Evolutionary conservation across 257 asterid genomes (phyloP), one percentile per base, ranked within the genome.

Genomic region (Nicotiana otophora): DNA sequence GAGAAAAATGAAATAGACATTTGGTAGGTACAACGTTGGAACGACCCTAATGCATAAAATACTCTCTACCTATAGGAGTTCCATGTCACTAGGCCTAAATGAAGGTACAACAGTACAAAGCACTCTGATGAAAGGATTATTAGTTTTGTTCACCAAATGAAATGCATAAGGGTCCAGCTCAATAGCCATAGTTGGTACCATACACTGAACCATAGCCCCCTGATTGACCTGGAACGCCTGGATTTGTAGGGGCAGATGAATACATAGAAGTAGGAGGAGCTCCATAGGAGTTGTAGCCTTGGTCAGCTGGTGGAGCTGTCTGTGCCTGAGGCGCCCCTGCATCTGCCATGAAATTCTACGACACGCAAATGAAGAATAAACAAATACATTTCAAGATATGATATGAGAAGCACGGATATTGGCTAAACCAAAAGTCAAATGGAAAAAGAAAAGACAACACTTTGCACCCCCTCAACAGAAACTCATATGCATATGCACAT

Each of bases 271-370:
- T 84, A 20, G 89, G 92, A 14, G 83, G 78, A 70, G 83, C 88
- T 20, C 87, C 91, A 70, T 92, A 92, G 65, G 93, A 74, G 88
- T 86, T 92, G 83, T 91, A 95, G 30, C 83, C 87, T 77, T 89
- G 98, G 64, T 92, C 99, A 14, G 84, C 83, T 19, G 92, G 74
- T 66, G 92, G 84, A 31, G 91, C 89, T 10, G 89, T 82, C 84
- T 89, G 98, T 10, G 87, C 54, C 85, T 87, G 64, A 51, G 91
- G 60, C 34, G 86, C 92, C 65, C 92, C 94, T 82, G 98, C 99
- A 67, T 91, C 94, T n/a, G 91, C 91, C 94, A 94, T 93, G 90
- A 88, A 93, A 88, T 94, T 93, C 99, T 96, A 95, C 89, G 74
- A 64, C n/a, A 72, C n/a, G 10, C 26, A 17, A 76, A 60, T 67